Evolutionary conservation across 768 basidiomycete species (phyloP).

Genomic region (Rickenella mellea): DNA sequence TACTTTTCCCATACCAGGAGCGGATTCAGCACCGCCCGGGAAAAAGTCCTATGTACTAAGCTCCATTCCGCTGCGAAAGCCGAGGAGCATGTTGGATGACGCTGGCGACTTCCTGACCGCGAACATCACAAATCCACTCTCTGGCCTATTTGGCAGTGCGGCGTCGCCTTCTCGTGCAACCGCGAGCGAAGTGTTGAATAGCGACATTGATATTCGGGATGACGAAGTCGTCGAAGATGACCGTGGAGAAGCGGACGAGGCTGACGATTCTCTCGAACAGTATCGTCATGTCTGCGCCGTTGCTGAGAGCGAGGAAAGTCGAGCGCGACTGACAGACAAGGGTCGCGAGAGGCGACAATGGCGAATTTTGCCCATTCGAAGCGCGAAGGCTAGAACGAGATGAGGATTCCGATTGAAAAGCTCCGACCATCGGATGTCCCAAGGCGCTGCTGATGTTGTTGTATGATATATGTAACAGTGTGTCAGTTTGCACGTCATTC

Average conservation of each 20-base stretch:
- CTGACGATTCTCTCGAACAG: slow-evolving; percentile 59
- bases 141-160: slow-evolving; percentile 34
- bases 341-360: slow-evolving; percentile 36
- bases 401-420: too few relatives aligned
- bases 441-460: background rate
- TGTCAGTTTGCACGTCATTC: too few relatives aligned
- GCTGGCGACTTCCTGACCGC: slow-evolving; percentile 58
- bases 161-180: slow-evolving; percentile 30
- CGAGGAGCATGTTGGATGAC: slow-evolving; percentile 60
- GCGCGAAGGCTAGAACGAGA: slow-evolving; percentile 7
- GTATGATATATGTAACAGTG: background rate
- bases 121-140: slow-evolving; percentile 50
- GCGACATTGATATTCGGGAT: slow-evolving; percentile 63
- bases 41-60: slow-evolving; percentile 52
- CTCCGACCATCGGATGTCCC: background rate
- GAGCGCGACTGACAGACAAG: slow-evolving; percentile 21
- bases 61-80: slow-evolving; percentile 58
- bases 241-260: slow-evolving; percentile 66
- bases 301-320: slow-evolving; percentile 27
- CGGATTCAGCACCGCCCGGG: slow-evolving; percentile 40
- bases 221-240: slow-evolving; percentile 76
- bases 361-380: slow-evolving; percentile 37
- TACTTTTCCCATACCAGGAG: slow-evolving; percentile 34
- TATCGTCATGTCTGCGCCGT: slow-evolving; percentile 46
- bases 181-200: slow-evolving; percentile 59